These are phyloP conservation scores for Dictyostelium firmibasis DNA, from an alignment of 78 protist species.

Conservation along the genomic window DNA sequence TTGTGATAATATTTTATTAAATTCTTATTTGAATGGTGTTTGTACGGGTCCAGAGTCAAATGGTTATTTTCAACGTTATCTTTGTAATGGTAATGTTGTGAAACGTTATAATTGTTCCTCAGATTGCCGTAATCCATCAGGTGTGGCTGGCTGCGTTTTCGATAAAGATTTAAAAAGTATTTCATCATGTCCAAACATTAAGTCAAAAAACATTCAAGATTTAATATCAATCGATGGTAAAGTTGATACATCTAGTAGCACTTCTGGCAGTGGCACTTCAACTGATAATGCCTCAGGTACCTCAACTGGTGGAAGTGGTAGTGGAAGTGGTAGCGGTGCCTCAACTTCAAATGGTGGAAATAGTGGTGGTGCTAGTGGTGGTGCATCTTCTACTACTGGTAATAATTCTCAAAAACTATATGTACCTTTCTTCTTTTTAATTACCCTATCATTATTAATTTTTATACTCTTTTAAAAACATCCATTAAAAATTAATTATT, in stretches of 20 bases:
- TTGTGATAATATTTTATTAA: neutral
- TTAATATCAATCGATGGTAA: neutral
- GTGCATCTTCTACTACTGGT: neutral
- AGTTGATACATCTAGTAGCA: neutral
- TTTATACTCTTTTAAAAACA: neutral
- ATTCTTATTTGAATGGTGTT: neutral
- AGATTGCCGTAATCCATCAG: neutral
- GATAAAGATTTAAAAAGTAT: neutral
- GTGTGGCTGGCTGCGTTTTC: neutral
- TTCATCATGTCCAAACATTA: neutral
- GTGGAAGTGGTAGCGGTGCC: neutral
- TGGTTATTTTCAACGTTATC: neutral
- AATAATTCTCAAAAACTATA: neutral
- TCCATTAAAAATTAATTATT: too few species aligned
- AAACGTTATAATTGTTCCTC: conserved; percentile 12
- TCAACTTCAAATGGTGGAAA: neutral
- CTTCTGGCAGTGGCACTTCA: neutral
- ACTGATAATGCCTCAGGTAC: neutral
- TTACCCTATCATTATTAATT: neutral
- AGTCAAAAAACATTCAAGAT: neutral
- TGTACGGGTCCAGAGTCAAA: neutral
- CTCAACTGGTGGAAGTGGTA: neutral
- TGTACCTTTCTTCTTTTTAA: neutral
- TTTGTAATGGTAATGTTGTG: neutral
- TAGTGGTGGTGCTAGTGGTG: neutral